These are phyloP conservation scores for Thermomyces lanuginosus DNA, from an alignment of 2,329 filamentous ascomycete species.

Conservation along the genomic window DNA sequence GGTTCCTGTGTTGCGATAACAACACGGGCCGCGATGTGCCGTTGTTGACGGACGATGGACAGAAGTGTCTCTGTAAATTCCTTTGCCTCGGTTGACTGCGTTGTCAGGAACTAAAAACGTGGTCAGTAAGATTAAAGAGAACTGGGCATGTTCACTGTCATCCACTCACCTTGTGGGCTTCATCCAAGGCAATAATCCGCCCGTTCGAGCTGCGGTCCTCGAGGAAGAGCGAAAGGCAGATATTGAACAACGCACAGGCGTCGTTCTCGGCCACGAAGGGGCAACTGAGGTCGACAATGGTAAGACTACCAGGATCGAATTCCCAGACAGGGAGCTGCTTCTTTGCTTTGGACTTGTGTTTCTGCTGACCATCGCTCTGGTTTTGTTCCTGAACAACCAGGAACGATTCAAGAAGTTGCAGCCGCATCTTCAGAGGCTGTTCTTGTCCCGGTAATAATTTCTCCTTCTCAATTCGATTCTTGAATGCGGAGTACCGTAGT, in stretches of 20 bases:
- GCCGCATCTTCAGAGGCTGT: constrained; percentile 40
- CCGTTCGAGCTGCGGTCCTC: constrained; percentile 36
- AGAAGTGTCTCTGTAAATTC: constrained; percentile 47
- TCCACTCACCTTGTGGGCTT: constrained; percentile 50
- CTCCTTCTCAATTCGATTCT: constrained; percentile 17
- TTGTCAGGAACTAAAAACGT: constrained; percentile 39
- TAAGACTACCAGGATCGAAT: constrained; percentile 24
- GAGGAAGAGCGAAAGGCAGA: constrained; percentile 51
- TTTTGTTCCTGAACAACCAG: constrained; percentile 24
- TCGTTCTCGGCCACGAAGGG: constrained; percentile 50
- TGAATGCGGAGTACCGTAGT: constrained; percentile 34
- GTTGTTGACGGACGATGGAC: constrained; percentile 50
- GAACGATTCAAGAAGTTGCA: constrained; percentile 50
- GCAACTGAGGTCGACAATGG: constrained; percentile 57
- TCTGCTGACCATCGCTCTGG: constrained; percentile 4
- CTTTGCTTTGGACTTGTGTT: no score
- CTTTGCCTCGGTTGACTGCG: constrained; percentile 36
- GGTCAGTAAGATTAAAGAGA: background rate
- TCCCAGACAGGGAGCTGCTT: no score
- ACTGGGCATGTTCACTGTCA: background rate
- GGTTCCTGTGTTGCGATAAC: constrained; percentile 66
- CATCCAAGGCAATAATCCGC: constrained; percentile 53
- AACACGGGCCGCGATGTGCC: constrained; percentile 50
- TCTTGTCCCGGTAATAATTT: constrained; percentile 35
- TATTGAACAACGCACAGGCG: constrained; percentile 57